Base-by-base conservation (phyloP, 768 basidiomycete species). In the Mycena vitilis region DNA sequence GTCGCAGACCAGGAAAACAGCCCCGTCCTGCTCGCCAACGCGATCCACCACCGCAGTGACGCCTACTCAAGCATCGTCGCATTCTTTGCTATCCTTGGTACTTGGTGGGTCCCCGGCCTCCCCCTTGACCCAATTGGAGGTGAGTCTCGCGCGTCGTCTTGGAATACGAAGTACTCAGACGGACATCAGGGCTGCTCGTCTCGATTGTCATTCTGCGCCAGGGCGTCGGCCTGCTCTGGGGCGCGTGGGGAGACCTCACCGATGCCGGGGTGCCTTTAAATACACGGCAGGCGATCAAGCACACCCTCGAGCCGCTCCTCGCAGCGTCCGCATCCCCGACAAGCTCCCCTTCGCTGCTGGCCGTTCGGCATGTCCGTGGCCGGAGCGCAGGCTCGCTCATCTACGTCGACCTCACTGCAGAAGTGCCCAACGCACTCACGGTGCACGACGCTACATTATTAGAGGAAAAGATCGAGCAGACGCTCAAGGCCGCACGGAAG, bases 31-130 rank as follows among this genome's bases (percentile, higher is more conserved):
- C 83, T 91, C 22, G 98, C 98, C n/a, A 99, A 99, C 77, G 98
- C 97, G 8, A 86, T 96, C 63, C 97, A 99, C 78, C 98, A 99
- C 80, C 88, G 98, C n/a, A 96, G 94, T 71, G 98, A 99, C 78
- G 95, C 95, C 8, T 95, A 96, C 75, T 96, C 95, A 4, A 96
- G 95, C 73, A 73, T 92, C 56, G 95, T 99, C 61, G 95, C 96
- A 13, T 87, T 99, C 63, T 86, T 92, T 53, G 96, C 97, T 18
- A 99, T 99, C 75, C 80, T 99, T 10, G 95, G 96, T 15, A 94
- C 91, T 12, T 94, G 94, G 83, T 84, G 89, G 71, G 93, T 93
- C 78, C 95, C 96, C 18, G 83, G 87, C n/a, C 76, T 94, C 61
- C 93, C 98, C 65, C 83, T 99, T 44, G 98, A 99, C 77, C 96